These are phyloP conservation scores for Mycena belliarum DNA, from an alignment of 768 basidiomycete genomes.

Conservation along the genomic window DNA sequence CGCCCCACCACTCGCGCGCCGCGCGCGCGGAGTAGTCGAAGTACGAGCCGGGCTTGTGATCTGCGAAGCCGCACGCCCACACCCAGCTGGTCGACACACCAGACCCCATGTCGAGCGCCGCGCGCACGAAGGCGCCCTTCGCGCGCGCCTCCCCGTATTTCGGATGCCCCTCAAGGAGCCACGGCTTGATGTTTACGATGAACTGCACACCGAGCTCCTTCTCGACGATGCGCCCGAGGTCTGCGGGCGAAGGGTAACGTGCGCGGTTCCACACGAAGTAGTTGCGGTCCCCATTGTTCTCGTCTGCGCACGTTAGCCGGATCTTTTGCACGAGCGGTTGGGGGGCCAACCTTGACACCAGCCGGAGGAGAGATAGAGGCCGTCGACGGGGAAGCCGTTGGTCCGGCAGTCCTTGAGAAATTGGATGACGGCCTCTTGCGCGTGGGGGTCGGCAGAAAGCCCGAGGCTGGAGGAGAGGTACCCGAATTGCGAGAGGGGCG, in stretches of 20 bases:
- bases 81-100: slow-evolving; percentile 17
- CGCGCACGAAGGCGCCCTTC: slow-evolving; percentile 12
- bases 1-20: slow-evolving; percentile 16
- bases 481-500: slow-evolving; percentile 23
- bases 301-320: slow-evolving; percentile 7
- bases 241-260: slow-evolving; percentile 21
- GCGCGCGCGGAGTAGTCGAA: slow-evolving; percentile 20
- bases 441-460: slow-evolving; percentile 19
- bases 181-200: slow-evolving; percentile 22
- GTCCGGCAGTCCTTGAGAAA: slow-evolving; percentile 22
- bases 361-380: slow-evolving; percentile 22
- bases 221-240: slow-evolving; percentile 20
- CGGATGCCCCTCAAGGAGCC: slow-evolving; percentile 18
- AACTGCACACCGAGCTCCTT: slow-evolving; percentile 21
- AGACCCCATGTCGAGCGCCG: slow-evolving; percentile 15
- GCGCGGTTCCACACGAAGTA: slow-evolving; percentile 24
- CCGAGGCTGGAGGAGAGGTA: slow-evolving; percentile 21
- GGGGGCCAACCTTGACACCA: slow-evolving; percentile 15
- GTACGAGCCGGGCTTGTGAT: slow-evolving; percentile 21
- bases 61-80: slow-evolving; percentile 20
- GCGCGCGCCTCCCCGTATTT: slow-evolving; percentile 8
- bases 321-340: background rate
- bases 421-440: slow-evolving; percentile 20
- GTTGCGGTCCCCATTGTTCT: slow-evolving; percentile 17
- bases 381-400: slow-evolving; percentile 22